Base-by-base conservation (phyloP, 495 filamentous ascomycete species). In the Aspergillus steynii region DNA sequence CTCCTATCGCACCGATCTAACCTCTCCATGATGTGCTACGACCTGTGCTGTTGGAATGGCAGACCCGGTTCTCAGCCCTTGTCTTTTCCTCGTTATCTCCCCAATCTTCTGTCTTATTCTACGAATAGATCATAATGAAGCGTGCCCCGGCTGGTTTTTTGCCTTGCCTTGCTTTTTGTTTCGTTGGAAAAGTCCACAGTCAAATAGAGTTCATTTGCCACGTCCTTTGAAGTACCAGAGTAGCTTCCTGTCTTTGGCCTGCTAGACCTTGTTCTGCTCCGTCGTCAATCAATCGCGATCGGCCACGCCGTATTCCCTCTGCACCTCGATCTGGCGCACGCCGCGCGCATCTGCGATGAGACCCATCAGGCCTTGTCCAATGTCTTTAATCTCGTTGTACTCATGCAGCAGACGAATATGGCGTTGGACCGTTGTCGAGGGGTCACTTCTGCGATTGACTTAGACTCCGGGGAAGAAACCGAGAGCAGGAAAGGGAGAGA, bases 361-460 rank as follows among this genome's bases (percentile, higher is more conserved):
- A 0, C 89, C 88, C 73, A 92, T 86, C 20, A 94, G 68, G 0
- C 89, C 88, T 68, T 88, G 86, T 0, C 83, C 90, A 2, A 89
- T 74, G 69, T 93, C 90, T 53, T 86, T 84, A 66, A 92, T 86
- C 62, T 91, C 90, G 71, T 94, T 94, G 78, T 93, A 93, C 55
- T 86, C 77, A 66, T 91, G 88, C 6, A 94, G 74, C 1, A 87
- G 78, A 59, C 75, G 77, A 64, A 92, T 91, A 71, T 92, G 89
- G 6, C 70, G 76, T 53, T 86, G 80, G 29, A 91, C 84, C 8
- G 82, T 77, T n/a, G 68, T 66, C 59, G 78, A 62, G 5, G 73
- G 68, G 52, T 75, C 71, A 51, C 69, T 59, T 46, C 75, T 74
- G 27, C 8, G n/a, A 25, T 47, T 32, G 10, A 53, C 20, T 56